These are phyloP conservation scores for Xerocomellus amylosporus DNA, from an alignment of 768 basidiomycete species.

Conservation along the genomic window DNA sequence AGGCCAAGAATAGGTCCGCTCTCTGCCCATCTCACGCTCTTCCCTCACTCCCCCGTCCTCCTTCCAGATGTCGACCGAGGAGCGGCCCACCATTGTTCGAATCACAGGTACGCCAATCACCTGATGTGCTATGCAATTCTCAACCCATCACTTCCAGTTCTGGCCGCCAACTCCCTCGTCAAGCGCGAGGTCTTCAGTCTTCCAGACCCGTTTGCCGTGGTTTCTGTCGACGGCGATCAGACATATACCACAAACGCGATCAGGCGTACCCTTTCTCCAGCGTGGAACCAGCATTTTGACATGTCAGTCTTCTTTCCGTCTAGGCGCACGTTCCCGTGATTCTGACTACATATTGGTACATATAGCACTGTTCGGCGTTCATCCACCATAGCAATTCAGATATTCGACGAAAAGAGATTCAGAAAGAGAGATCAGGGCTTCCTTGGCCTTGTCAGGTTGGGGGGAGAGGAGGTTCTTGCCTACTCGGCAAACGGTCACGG, in stretches of 20 bases:
- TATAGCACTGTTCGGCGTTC: slow-evolving; percentile 66
- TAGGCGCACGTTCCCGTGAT: background rate
- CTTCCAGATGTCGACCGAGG: slow-evolving; percentile 23
- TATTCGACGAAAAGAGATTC: slow-evolving; percentile 89
- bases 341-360: background rate
- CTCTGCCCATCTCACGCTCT: background rate
- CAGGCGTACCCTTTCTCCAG: slow-evolving; percentile 64
- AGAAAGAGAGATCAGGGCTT: slow-evolving; percentile 84
- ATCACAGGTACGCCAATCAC: slow-evolving; percentile 23
- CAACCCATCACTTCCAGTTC: slow-evolving; percentile 48
- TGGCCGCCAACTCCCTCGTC: slow-evolving; percentile 68
- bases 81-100: slow-evolving; percentile 13
- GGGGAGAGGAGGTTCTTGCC: slow-evolving; percentile 51
- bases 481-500: slow-evolving; percentile 48
- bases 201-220: slow-evolving; percentile 86
- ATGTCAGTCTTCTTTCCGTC: slow-evolving; percentile 50
- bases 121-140: background rate
- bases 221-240: slow-evolving; percentile 84
- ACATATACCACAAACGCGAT: slow-evolving; percentile 73
- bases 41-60: background rate
- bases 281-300: slow-evolving; percentile 87
- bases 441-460: slow-evolving; percentile 55
- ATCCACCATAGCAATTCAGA: slow-evolving; percentile 77
- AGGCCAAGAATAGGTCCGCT: background rate
- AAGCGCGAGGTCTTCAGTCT: slow-evolving; percentile 79